Evolutionary conservation across 1,284 basidiomycete genomes (phyloP).

Genomic region (Boletellus dicymbophilus): DNA sequence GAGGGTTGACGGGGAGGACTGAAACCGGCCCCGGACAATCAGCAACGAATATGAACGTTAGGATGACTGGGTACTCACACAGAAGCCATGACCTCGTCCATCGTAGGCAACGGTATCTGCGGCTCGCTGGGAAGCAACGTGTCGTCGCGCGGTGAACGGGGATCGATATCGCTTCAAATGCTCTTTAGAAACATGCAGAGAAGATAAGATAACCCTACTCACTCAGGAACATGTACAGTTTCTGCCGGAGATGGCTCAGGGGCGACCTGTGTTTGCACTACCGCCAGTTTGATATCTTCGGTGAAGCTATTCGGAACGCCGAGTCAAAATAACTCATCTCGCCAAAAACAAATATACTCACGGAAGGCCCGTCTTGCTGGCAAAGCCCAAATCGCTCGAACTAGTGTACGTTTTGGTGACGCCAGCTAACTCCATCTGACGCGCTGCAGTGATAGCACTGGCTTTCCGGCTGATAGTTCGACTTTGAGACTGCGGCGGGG

Average conservation of each 20-base stretch:
- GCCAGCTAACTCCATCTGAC: conserved; percentile 33
- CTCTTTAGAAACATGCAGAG: neutral
- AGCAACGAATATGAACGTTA: neutral
- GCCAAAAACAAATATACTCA: conserved; percentile 13
- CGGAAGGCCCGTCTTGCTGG: conserved; percentile 15
- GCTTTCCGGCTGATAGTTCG: conserved; percentile 25
- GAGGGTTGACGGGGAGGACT: conserved; percentile 25
- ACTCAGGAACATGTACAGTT: conserved; percentile 30
- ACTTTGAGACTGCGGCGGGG: conserved; percentile 17
- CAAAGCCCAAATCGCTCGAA: conserved; percentile 25
- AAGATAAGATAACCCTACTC: conserved; percentile 10
- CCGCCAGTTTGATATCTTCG: conserved; percentile 34
- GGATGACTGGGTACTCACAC: conserved; percentile 24
- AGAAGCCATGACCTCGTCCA: conserved; percentile 38
- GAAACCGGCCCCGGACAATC: neutral
- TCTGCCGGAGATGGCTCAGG: conserved; percentile 26
- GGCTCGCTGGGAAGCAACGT: conserved; percentile 27
- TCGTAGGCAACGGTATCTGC: conserved; percentile 38
- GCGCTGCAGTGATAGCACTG: conserved; percentile 23
- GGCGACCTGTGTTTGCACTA: conserved; percentile 9
- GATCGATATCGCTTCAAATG: conserved; percentile 27
- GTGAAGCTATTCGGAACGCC: conserved; percentile 21
- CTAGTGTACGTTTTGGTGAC: conserved; percentile 35
- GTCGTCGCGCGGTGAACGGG: conserved; percentile 38
- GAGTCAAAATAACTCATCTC: neutral